phyloP scores from a whole-genome alignment of 345 rosid species.

The Eucalyptus urophylla region DNA sequence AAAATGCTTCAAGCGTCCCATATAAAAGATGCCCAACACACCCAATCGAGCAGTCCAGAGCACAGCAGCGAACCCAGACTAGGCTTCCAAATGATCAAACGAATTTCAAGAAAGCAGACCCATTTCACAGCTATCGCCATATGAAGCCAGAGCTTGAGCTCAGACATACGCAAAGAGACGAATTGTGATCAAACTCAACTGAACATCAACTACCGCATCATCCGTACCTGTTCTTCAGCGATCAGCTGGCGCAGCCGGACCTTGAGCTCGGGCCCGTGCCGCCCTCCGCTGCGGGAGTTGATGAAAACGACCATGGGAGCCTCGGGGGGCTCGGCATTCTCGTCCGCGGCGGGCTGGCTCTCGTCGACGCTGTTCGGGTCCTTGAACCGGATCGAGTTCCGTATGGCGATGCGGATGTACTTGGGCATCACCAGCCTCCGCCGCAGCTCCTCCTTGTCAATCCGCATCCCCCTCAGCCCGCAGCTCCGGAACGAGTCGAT shows the following conservation, averaged over 20 bases:
- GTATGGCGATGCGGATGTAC: slow-evolving; percentile 61
- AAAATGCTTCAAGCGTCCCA: not conserved
- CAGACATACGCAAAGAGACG: not conserved
- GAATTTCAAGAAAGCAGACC: not conserved
- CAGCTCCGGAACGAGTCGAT: slow-evolving; percentile 53
- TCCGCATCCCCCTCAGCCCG: slow-evolving; percentile 49
- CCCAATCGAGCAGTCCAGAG: not conserved
- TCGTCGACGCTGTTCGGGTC: slow-evolving; percentile 11
- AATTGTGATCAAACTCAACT: not conserved
- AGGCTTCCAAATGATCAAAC: not conserved
- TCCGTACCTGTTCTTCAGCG: slow-evolving; percentile 60
- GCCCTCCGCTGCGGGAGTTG: slow-evolving; percentile 79
- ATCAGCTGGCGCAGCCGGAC: slow-evolving; percentile 62
- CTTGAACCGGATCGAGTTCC: slow-evolving; percentile 38
- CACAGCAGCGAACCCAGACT: not conserved
- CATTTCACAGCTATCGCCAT: not conserved
- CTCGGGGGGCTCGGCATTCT: slow-evolving; percentile 23
- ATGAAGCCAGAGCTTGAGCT: not conserved
- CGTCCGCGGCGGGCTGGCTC: not conserved
- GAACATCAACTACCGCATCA: not conserved
- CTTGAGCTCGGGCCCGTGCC: slow-evolving; percentile 65
- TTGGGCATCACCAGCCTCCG: slow-evolving; percentile 44
- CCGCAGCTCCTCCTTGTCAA: slow-evolving; percentile 60
- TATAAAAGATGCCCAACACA: not conserved
- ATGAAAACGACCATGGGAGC: slow-evolving; percentile 75